These are phyloP conservation scores for Beta macrorhiza DNA, from an alignment of 179 eudicot species.

Conservation along the genomic window DNA sequence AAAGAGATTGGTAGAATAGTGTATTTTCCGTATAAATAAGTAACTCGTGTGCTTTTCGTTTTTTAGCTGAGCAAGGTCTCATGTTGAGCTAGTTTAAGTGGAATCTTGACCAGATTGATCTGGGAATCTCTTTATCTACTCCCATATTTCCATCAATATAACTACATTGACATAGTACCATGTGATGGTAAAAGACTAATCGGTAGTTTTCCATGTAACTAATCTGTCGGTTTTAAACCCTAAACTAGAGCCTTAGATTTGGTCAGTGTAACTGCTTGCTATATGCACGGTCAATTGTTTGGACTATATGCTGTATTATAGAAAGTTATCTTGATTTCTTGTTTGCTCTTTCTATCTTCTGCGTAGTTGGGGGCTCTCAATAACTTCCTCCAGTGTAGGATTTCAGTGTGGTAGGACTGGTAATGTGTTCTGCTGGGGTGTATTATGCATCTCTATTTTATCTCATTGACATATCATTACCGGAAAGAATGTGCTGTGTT, in stretches of 20 bases:
- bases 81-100: not conserved
- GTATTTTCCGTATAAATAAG: too few species aligned
- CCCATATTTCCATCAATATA: too few species aligned
- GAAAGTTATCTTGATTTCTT: not conserved
- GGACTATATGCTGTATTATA: not conserved
- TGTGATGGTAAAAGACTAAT: not conserved
- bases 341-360: not conserved
- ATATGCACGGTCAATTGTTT: not conserved
- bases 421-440: not conserved
- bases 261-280: not conserved
- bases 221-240: not conserved
- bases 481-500: too few species aligned
- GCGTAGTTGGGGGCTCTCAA: not conserved
- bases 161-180: not conserved
- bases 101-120: not conserved
- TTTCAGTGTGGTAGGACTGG: constrained; percentile 1
- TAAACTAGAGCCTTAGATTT: not conserved
- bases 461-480: not conserved
- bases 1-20: too few species aligned
- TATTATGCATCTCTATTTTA: not conserved
- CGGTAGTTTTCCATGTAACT: not conserved
- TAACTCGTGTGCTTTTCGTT: too few species aligned
- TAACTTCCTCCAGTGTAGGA: not conserved
- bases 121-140: too few species aligned
- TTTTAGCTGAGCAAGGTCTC: too few species aligned